These are phyloP conservation scores for Colletotrichum australisinense DNA, from an alignment of 2,329 filamentous ascomycete genomes.

Conservation along the genomic window DNA sequence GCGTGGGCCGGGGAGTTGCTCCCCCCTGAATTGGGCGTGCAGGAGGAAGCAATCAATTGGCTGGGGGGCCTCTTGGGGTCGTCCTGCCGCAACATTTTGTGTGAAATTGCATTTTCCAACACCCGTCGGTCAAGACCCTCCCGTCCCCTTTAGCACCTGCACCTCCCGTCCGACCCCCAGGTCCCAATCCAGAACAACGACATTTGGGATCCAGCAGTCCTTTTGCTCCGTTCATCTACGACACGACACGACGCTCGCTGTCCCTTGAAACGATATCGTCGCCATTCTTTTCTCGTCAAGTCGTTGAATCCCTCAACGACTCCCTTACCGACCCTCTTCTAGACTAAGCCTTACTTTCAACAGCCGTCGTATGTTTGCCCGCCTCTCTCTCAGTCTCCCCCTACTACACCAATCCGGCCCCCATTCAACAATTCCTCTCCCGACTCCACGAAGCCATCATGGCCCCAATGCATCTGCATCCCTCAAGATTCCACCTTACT, in stretches of 20 bases:
- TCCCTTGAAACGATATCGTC: constrained; percentile 25
- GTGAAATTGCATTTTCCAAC: constrained; percentile 51
- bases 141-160: constrained; percentile 38
- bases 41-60: constrained; percentile 37
- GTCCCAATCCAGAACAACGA: constrained; percentile 34
- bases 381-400: neutral
- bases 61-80: constrained; percentile 29
- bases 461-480: constrained; percentile 24
- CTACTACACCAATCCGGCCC: constrained; percentile 13
- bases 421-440: constrained; percentile 23
- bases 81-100: constrained; percentile 49
- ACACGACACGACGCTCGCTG: constrained; percentile 31
- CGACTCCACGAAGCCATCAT: constrained; percentile 16
- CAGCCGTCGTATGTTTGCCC: constrained; percentile 32
- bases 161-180: constrained; percentile 31
- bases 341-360: constrained; percentile 19
- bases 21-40: constrained; percentile 39
- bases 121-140: constrained; percentile 38
- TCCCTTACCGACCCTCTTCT: constrained; percentile 12
- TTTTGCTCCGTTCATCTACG: constrained; percentile 29
- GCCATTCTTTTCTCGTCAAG: constrained; percentile 14
- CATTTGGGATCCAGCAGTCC: constrained; percentile 33
- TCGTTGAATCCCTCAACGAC: constrained; percentile 29
- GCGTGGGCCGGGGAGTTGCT: constrained; percentile 31
- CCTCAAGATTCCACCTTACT: constrained; percentile 40